Evolutionary conservation across 2,329 filamentous ascomycete species (phyloP), one percentile per base, ranked within the genome.

Genomic region (Pseudocercospora crystallina): DNA sequence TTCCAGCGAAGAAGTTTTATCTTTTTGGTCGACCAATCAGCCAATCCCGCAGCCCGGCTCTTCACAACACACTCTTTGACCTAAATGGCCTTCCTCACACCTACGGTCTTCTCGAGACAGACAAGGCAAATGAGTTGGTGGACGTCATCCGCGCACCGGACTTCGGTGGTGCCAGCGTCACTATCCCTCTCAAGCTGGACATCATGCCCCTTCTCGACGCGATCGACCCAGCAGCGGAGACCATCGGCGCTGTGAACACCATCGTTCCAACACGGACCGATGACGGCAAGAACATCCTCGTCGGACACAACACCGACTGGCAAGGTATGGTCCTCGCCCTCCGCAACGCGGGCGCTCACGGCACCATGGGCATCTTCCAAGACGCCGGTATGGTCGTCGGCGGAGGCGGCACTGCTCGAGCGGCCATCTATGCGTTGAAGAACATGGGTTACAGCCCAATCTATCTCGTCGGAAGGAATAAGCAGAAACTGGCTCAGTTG

Each of bases 291-390:
- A 74, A 57, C 3, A 53, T 62, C 26, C 81, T 97, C 2, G 70
- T 88, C 12, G 94, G 94, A 37, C 88, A 91, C 68, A 99, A 99
- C 71, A 99, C 94, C 10, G 94, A 99, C 74, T 99, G 90, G 87
- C 81, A 84, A 64, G 94, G 94, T 56, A 99, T 99, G 84, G 83
- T 87, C 2, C 82, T 87, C 60, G 85, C 89, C 3, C 80, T 99
- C 14, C 82, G 80, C 50, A 81, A 82, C 36, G 84, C 83, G 2
- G 89, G 89, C 7, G 76, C 87, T 34, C 73, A 73, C 54, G 69
- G 71, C 56, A 52, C 54, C 8, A 37, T 57, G 8, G 48, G 55
- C 8, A 64, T 67, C 3, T 67, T 66, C 10, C 63, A 68, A 2
- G 72, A 76, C 36, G 80, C 84, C 48, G 92, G 82, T 20, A 81